Percentiles rank a stretch among this genome's conserved stretches.
phyloP scores from a whole-genome alignment of 208 protist genomes.

The Novymonas esmeraldas region DNA sequence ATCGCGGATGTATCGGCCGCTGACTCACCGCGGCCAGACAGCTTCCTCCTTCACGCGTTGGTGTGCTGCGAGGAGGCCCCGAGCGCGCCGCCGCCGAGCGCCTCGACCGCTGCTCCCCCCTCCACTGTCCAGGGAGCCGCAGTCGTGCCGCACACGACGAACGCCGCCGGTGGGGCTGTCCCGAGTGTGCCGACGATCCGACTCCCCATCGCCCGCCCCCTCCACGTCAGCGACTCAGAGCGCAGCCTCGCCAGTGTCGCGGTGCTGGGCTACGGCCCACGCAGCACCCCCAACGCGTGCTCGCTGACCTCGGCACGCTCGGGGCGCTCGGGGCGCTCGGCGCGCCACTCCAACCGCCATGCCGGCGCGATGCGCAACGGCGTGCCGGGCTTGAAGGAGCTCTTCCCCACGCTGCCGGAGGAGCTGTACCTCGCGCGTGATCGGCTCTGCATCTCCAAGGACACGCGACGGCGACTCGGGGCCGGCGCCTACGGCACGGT shows the following conservation, averaged over 20 bases:
- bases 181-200: slow-evolving; percentile 22
- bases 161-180: slow-evolving; percentile 15
- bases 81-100: background rate
- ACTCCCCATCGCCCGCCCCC: background rate
- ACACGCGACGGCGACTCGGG: slow-evolving; percentile 34
- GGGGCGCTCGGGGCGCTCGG: slow-evolving; percentile 23
- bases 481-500: slow-evolving; percentile 66
- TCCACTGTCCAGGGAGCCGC: background rate
- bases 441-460: slow-evolving; percentile 36
- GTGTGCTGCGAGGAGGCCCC: background rate
- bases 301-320: slow-evolving; percentile 27
- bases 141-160: background rate
- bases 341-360: slow-evolving; percentile 20
- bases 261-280: slow-evolving; percentile 20
- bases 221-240: slow-evolving; percentile 13
- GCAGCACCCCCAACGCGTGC: slow-evolving; percentile 20
- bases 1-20: background rate
- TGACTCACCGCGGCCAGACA: background rate
- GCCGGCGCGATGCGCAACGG: slow-evolving; percentile 11
- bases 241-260: slow-evolving; percentile 14
- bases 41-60: background rate
- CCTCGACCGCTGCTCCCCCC: background rate
- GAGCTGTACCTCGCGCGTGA: slow-evolving; percentile 48
- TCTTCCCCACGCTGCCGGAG: slow-evolving; percentile 56
- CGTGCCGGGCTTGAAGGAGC: slow-evolving; percentile 31